phyloP scores from a whole-genome alignment of 306 rosid genomes.

The Vicia sativa region DNA sequence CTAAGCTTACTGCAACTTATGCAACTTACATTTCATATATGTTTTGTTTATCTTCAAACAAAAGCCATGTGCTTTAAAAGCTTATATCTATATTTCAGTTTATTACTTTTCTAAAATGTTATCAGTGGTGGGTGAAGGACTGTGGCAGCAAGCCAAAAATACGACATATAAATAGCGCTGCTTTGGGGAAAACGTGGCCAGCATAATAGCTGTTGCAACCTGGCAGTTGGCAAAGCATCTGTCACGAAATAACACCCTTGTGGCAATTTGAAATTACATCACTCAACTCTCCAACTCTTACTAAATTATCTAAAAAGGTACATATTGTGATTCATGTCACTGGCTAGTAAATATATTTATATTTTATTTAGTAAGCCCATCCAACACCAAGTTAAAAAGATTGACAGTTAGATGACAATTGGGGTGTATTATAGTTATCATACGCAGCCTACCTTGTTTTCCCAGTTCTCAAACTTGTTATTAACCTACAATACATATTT shows the following conservation, averaged over 20 bases:
- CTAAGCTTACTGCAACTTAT: too few species aligned
- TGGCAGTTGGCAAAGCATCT: background rate
- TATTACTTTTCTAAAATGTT: too few species aligned
- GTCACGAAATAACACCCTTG: background rate
- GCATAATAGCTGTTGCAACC: background rate
- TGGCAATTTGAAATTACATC: background rate
- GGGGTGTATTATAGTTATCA: background rate
- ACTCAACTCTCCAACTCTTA: background rate
- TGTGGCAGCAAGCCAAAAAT: too few species aligned
- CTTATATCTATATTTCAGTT: too few species aligned
- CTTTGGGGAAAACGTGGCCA: too few species aligned
- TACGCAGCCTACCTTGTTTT: background rate
- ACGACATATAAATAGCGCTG: too few species aligned
- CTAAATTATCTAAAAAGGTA: background rate
- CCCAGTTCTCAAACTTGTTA: background rate
- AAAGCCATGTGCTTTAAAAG: too few species aligned
- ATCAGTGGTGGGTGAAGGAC: too few species aligned
- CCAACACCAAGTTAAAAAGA: background rate
- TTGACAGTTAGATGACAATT: background rate
- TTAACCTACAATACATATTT: background rate
- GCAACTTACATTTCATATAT: too few species aligned
- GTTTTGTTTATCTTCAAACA: too few species aligned
- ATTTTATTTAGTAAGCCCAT: constrained; percentile 12
- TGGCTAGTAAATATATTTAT: background rate
- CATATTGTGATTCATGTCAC: background rate